Conservation (phyloP, 306 rosid genomes). For the Glycine soja region DNA sequence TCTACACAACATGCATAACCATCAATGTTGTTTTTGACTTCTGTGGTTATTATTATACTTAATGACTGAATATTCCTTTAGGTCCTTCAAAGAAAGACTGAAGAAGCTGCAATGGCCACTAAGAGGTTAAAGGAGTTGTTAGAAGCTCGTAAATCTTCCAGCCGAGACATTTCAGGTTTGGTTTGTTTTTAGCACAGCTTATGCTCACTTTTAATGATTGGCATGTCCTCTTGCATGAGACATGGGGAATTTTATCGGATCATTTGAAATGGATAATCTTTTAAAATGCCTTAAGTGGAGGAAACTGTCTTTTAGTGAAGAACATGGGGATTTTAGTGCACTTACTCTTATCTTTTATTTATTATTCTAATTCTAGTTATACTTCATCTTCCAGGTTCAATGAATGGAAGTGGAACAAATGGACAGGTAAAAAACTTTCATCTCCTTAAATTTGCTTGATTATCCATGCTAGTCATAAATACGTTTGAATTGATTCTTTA, state of each 20-base stretch:
- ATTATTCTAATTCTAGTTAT: too few species aligned
- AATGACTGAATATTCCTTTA: slow-evolving; percentile 45
- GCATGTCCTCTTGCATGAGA: slow-evolving; percentile 22
- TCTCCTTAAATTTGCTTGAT: slow-evolving; percentile 40
- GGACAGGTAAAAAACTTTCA: slow-evolving; percentile 73
- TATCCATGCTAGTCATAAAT: slow-evolving; percentile 37
- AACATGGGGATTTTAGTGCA: slow-evolving; percentile 29
- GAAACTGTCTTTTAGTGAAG: slow-evolving; percentile 35
- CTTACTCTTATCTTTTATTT: background rate
- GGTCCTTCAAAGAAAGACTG: slow-evolving; percentile 98
- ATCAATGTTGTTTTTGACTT: slow-evolving; percentile 16
- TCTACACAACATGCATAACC: slow-evolving; percentile 20
- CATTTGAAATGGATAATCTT: slow-evolving; percentile 13
- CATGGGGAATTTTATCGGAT: slow-evolving; percentile 28
- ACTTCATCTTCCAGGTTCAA: slow-evolving; percentile 52
- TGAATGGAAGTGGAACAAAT: slow-evolving; percentile 75
- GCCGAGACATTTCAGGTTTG: slow-evolving; percentile 80
- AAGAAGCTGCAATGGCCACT: slow-evolving; percentile 99
- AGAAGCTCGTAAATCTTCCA: slow-evolving; percentile 95
- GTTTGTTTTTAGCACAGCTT: slow-evolving; percentile 20
- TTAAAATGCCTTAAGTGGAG: slow-evolving; percentile 20
- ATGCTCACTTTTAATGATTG: slow-evolving; percentile 25
- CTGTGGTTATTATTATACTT: slow-evolving; percentile 10
- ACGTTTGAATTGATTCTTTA: slow-evolving; percentile 53
- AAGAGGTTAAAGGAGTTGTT: slow-evolving; percentile 94